Evolutionary conservation across 768 basidiomycete genomes (phyloP).

Genomic region (Crepidotus variabilis): DNA sequence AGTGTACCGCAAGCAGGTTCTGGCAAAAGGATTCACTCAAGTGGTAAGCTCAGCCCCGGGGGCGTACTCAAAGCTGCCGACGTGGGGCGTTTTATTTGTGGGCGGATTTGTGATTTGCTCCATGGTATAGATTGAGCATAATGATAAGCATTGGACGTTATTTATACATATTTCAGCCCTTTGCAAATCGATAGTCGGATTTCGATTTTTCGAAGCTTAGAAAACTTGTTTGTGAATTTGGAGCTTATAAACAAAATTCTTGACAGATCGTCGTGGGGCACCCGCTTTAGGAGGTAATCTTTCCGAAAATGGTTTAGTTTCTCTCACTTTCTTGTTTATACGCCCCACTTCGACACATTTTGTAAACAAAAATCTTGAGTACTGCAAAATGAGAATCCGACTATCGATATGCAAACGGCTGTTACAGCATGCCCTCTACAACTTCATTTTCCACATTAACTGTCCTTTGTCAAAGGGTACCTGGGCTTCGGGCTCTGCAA

Average conservation of each 20-base stretch:
- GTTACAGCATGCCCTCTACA: conserved; percentile 41
- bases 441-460: conserved; percentile 53
- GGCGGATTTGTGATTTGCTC: neutral
- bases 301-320: too few species aligned
- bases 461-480: conserved; percentile 31
- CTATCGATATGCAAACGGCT: too few species aligned
- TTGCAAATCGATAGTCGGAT: too few species aligned
- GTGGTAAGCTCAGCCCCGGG: neutral
- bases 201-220: too few species aligned
- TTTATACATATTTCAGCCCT: neutral
- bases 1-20: conserved; percentile 59
- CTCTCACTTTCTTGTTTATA: too few species aligned
- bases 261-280: too few species aligned
- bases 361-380: too few species aligned
- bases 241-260: too few species aligned
- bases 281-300: too few species aligned
- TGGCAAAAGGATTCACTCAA: conserved; percentile 33
- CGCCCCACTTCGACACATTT: too few species aligned
- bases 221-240: too few species aligned
- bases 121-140: neutral
- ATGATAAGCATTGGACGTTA: neutral
- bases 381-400: too few species aligned
- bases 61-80: neutral
- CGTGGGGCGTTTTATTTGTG: neutral
- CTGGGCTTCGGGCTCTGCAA: conserved; percentile 54